Evolutionary conservation across 305 asterid genomes (phyloP).

Genomic region (Salvia sclarea): DNA sequence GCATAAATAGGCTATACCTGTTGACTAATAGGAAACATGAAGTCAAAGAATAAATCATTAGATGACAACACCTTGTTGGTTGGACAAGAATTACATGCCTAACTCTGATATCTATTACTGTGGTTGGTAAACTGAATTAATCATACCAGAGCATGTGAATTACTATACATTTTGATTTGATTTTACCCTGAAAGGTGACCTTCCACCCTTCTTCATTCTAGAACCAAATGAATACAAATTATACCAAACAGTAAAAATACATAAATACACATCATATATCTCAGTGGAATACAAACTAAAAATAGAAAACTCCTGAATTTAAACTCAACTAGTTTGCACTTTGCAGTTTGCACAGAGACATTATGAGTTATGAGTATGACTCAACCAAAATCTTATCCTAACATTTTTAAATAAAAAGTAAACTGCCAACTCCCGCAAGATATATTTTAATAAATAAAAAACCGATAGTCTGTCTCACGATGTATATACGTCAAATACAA

Average conservation of each 20-base stretch:
- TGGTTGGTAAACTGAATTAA: conserved; percentile 9
- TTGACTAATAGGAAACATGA: background rate
- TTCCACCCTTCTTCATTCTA: background rate
- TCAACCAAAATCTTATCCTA: background rate
- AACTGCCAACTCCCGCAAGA: background rate
- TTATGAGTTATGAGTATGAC: too few relatives aligned
- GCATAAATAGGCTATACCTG: background rate
- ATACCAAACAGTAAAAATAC: background rate
- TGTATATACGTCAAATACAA: background rate
- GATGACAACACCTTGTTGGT: too few relatives aligned
- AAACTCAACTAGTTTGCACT: conserved; percentile 8
- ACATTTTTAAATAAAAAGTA: background rate
- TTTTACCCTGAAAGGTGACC: background rate
- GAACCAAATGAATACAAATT: background rate
- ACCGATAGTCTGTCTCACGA: conserved; percentile 13
- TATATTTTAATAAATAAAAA: conserved; percentile 1
- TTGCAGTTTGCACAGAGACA: too few relatives aligned
- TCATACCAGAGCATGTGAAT: background rate
- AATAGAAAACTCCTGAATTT: conserved; percentile 6
- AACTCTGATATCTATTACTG: conserved; percentile 6
- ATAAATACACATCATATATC: background rate
- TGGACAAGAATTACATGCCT: background rate
- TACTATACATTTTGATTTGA: background rate
- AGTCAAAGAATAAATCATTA: background rate
- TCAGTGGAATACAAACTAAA: background rate